A percentile compares a stretch with the other conserved stretches of the same genome.
Evolutionary conservation across 2,329 filamentous ascomycete genomes (phyloP).

Genomic region (Fusarium veterinarium): DNA sequence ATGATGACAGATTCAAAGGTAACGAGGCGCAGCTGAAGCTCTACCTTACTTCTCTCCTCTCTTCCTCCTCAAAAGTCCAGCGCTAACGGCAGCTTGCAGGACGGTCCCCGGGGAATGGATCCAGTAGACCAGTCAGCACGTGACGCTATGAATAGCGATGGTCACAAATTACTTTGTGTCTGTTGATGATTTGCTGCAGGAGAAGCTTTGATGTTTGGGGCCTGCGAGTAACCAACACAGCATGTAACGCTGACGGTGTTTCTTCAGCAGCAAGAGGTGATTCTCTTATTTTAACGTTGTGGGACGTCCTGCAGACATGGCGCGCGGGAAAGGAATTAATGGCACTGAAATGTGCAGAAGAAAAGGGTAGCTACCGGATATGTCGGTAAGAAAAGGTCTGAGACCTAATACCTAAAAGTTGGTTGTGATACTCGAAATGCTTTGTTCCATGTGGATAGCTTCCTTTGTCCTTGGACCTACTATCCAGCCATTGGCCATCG

Average conservation of each 20-base stretch:
- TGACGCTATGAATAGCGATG: conserved; percentile 5
- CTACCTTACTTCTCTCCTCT: conserved; percentile 3
- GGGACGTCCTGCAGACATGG: conserved; percentile 1
- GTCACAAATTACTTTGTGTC: conserved; percentile 24
- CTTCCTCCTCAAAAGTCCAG: conserved; percentile 12
- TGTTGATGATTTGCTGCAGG: conserved; percentile 26
- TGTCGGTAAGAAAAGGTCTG: conserved; percentile 1
- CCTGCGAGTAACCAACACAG: conserved; percentile 6
- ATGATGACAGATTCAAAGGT: conserved; percentile 34
- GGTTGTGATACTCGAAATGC: conserved; percentile 1
- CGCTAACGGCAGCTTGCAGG: conserved; percentile 40
- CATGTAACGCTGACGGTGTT: conserved; percentile 14
- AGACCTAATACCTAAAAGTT: neutral
- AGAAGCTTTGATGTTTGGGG: conserved; percentile 15
- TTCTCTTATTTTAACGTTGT: neutral
- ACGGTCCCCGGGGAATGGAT: conserved; percentile 2
- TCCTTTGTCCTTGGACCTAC: neutral
- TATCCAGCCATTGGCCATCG: neutral
- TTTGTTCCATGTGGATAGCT: neutral
- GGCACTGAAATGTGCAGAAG: neutral
- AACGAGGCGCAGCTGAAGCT: conserved; percentile 34
- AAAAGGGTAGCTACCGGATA: neutral
- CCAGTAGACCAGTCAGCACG: conserved; percentile 28
- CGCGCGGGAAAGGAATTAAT: neutral
- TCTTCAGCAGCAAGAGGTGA: conserved; percentile 9